Base-by-base conservation (phyloP, 371 early-diverging fungal species). In the Funneliformis caledonium region DNA sequence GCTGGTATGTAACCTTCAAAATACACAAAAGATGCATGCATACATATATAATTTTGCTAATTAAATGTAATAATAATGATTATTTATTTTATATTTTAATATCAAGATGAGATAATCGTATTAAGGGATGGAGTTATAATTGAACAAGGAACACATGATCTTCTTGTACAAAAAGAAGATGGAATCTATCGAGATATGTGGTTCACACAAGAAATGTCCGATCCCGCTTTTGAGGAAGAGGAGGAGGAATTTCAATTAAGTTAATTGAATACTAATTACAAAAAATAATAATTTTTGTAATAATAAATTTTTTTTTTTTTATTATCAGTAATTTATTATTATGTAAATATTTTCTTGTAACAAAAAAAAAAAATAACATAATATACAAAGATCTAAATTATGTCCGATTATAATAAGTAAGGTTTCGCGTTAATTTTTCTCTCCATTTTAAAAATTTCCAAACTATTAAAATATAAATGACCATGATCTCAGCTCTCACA, bases 121-220 rank as follows among this genome's bases (percentile, higher is more conserved):
- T 86, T 96, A 14, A 87, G 89, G 47, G 86, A 91, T 33, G 93
- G 93, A 42, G 84, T 87, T 43, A 85, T 93, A 9, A 88, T 85
- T 0, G 93, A 93, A 82, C 85, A 85, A 33, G 97, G 97, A 11
- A 86, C 83, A 3, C 97, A 96, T 82, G 92, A 91, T 11, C 87
- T 90, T 31, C 82, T 96, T 45, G 72, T 96, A 10, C 78, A 80
- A 52, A 83, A 83, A 62, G 84, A 86, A 6, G 87, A 87, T 22
- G 93, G 96, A 69, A 80, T 95, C 77, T 97, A 97, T 83, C 88
- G 89, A 33, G 87, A 88, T 22, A 96, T 97, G 97, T 97, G 97
- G 97, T 85, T 84, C 26, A 91, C 91, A 8, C 96, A 96, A 82
- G 93, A 92, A 62, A 87, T 80, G 75, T 75, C 83, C 2, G 70